Base-by-base conservation (phyloP, 331 rosid species). In the Malus hybrid region DNA sequence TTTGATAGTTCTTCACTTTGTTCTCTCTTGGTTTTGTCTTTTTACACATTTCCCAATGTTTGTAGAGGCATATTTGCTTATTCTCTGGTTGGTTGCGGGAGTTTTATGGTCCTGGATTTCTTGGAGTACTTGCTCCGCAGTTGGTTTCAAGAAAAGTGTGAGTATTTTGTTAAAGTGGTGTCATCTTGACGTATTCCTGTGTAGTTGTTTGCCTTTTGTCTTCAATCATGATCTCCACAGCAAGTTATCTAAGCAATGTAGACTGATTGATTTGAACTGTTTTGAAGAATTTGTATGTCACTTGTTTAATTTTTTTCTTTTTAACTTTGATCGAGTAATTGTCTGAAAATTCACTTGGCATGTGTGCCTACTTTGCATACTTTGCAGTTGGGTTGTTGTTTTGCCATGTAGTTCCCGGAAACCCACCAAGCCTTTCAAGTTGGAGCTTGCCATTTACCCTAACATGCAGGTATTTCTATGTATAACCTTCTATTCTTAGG, bases 81-180 rank as follows among this genome's bases (percentile, higher is more conserved):
- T 95, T 95, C 91, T 89, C 91, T n/a, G 96, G 93, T 82, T 95
- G 98, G 98, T 67, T 95, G 90, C 87, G 98, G 24, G 99, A 92
- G 83, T 87, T 92, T 76, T 85, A 86, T 73, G 99, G 98, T 67
- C 98, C 89, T 62, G 96, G 98, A 65, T 95, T 95, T 79, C 87
- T 95, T 68, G 99, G 90, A 84, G 82, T 85, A 20, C 64, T 91
- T 75, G 98, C 90, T 79, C 99, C 96, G 72, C 92, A 81, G 76
- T 77, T 92, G 82, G 82, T 95, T 71, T 85, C 98, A 1, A 89
- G 86, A 80, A 92, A 84, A 92, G 97, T 92, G 98, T 92, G 82
- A 16, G 99, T 87, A 67, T 76, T 70, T 10, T 72, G 33, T 42
- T 7, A 34, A 33, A 28, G 62, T 82, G 80, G 64, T 78, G 22